phyloP scores from a whole-genome alignment of 257 asterid genomes.

The Euphrasia confusa region DNA sequence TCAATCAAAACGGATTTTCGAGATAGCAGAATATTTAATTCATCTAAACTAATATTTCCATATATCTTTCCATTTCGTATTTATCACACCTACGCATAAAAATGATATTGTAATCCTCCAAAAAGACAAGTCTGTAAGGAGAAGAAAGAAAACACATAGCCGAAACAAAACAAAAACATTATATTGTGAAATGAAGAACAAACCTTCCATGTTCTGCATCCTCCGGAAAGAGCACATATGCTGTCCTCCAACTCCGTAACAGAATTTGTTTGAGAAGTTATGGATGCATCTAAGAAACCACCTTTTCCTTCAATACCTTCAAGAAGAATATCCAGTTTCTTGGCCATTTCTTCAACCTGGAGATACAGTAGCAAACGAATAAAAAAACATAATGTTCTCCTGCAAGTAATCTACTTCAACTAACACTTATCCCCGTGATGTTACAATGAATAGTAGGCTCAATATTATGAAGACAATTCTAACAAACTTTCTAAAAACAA shows the following conservation, averaged over 20 bases:
- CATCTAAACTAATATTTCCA: not conserved
- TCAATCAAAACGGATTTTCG: not conserved
- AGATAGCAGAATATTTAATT: not conserved
- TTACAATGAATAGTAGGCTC: slow-evolving; percentile 14
- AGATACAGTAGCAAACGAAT: slow-evolving; percentile 20
- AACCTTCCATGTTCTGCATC: slow-evolving; percentile 74
- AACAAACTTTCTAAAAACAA: slow-evolving; percentile 8
- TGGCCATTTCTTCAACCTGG: slow-evolving; percentile 87
- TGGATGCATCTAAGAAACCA: slow-evolving; percentile 78
- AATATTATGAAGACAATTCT: slow-evolving; percentile 4
- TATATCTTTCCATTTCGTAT: not conserved
- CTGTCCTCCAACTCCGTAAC: slow-evolving; percentile 64
- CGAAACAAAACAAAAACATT: slow-evolving; percentile 22
- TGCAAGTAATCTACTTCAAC: slow-evolving; percentile 21
- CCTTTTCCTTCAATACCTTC: slow-evolving; percentile 72
- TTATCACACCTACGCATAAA: not conserved
- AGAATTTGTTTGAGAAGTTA: slow-evolving; percentile 46
- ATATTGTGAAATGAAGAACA: slow-evolving; percentile 25
- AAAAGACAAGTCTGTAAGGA: not conserved
- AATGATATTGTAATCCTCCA: slow-evolving; percentile 6
- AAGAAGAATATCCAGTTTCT: slow-evolving; percentile 60
- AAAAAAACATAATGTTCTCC: slow-evolving; percentile 12
- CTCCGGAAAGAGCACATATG: slow-evolving; percentile 54
- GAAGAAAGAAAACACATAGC: slow-evolving; percentile 1
- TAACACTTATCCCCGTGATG: not conserved